phyloP scores from a whole-genome alignment of 768 basidiomycete genomes.

The Exidia glandulosa region DNA sequence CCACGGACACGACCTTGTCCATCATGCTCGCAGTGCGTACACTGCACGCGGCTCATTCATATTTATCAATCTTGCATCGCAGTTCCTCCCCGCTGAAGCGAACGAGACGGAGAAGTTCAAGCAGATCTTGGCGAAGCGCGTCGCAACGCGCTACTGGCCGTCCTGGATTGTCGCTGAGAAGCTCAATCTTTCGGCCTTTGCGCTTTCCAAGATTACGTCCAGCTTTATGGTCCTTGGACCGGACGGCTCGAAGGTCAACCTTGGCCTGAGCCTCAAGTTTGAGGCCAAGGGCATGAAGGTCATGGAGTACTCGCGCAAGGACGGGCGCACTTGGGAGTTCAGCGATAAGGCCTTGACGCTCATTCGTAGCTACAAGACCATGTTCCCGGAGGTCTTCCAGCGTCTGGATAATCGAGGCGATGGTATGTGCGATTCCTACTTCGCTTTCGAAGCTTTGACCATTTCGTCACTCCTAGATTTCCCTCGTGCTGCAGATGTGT shows the following conservation, averaged over 20 bases:
- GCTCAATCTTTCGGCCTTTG: constrained; percentile 64
- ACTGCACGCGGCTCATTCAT: not conserved
- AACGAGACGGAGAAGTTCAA: constrained; percentile 73
- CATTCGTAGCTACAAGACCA: constrained; percentile 72
- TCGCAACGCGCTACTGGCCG: constrained; percentile 54
- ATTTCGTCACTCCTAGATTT: constrained; percentile 45
- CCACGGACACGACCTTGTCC: constrained; percentile 57
- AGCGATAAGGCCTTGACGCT: constrained; percentile 78
- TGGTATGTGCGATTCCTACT: constrained; percentile 34
- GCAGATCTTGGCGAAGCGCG: constrained; percentile 40
- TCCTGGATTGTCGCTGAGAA: constrained; percentile 69
- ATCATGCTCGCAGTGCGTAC: constrained; percentile 73
- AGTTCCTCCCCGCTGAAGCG: constrained; percentile 86
- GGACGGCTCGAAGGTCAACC: constrained; percentile 72
- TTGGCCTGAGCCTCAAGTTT: constrained; percentile 92
- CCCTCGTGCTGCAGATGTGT: constrained; percentile 48
- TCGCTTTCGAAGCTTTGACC: constrained; percentile 4
- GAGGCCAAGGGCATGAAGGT: constrained; percentile 92
- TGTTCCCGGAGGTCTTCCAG: constrained; percentile 76
- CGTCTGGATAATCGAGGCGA: constrained; percentile 62
- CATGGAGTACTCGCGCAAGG: constrained; percentile 80
- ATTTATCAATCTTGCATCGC: not conserved
- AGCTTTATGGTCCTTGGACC: constrained; percentile 79
- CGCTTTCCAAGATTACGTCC: constrained; percentile 83
- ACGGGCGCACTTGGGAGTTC: constrained; percentile 83